Evolutionary conservation across 2,329 filamentous ascomycete genomes (phyloP).

Genomic region (Neoarthrinium moseri): DNA sequence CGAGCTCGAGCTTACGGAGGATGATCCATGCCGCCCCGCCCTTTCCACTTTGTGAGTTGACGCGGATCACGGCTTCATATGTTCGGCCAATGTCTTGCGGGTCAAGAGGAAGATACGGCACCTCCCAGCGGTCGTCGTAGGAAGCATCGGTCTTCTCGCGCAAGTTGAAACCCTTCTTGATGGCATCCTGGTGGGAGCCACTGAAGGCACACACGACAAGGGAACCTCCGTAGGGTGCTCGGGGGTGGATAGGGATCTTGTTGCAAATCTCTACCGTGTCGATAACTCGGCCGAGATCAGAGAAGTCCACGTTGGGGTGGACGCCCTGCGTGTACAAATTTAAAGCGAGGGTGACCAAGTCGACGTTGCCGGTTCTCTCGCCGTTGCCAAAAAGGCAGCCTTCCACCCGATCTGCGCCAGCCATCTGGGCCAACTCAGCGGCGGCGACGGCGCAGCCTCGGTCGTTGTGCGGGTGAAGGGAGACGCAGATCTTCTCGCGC

Average conservation of each 20-base stretch:
- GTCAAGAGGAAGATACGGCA: constrained; percentile 91
- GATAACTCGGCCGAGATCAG: constrained; percentile 81
- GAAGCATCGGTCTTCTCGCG: constrained; percentile 61
- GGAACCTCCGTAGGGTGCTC: constrained; percentile 87
- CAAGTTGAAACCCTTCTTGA: constrained; percentile 84
- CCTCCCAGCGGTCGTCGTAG: constrained; percentile 71
- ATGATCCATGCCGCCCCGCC: constrained; percentile 95
- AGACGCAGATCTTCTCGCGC: constrained; percentile 83
- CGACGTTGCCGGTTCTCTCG: constrained; percentile 93
- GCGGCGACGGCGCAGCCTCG: constrained; percentile 86
- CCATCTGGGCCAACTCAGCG: constrained; percentile 93
- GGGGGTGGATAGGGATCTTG: constrained; percentile 89
- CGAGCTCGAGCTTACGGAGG: constrained; percentile 82
- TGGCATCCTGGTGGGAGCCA: constrained; percentile 91
- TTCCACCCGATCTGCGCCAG: constrained; percentile 90
- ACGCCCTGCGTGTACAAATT: constrained; percentile 96
- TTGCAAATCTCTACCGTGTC: constrained; percentile 88
- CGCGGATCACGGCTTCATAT: constrained; percentile 97
- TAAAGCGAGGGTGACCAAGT: constrained; percentile 86
- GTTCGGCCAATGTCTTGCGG: constrained; percentile 90
- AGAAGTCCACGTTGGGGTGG: constrained; percentile 84
- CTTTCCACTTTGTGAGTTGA: constrained; percentile 96
- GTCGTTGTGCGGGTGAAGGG: constrained; percentile 93
- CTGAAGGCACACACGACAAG: constrained; percentile 92
- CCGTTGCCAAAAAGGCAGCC: constrained; percentile 72